These are phyloP conservation scores for Ceratocystiopsis sp. DNA, from an alignment of 2,329 filamentous ascomycete species.

Conservation along the genomic window DNA sequence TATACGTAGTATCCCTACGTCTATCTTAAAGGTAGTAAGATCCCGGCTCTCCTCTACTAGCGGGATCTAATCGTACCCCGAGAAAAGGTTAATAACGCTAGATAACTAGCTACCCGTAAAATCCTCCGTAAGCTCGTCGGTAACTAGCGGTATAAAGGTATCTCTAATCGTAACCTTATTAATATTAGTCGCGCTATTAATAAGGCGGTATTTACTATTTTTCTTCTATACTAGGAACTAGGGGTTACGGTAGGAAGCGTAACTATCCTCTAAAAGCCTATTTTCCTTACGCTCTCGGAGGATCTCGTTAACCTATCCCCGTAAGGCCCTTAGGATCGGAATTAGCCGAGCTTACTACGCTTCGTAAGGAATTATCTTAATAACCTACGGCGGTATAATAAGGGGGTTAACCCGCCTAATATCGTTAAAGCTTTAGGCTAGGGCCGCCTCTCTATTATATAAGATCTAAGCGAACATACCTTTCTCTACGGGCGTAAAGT, in stretches of 20 bases:
- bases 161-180: neutral
- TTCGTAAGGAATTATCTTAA: neutral
- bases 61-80: neutral
- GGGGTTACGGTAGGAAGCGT: neutral
- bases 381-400: neutral
- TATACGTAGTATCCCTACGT: neutral
- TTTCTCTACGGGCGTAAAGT: neutral
- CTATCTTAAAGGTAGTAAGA: neutral
- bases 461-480: neutral
- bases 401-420: neutral
- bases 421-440: neutral
- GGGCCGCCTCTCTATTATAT: neutral
- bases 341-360: conserved; percentile 20
- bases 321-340: conserved; percentile 11
- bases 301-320: neutral
- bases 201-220: neutral
- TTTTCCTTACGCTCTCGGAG: neutral
- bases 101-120: neutral
- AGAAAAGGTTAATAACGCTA: neutral
- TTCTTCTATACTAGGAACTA: conserved; percentile 1
- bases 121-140: neutral
- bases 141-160: neutral
- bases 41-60: neutral
- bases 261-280: neutral
- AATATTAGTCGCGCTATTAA: conserved; percentile 1